These are phyloP conservation scores for Microcyclospora tardicrescens DNA, from an alignment of 2,329 filamentous ascomycete genomes.

Conservation along the genomic window DNA sequence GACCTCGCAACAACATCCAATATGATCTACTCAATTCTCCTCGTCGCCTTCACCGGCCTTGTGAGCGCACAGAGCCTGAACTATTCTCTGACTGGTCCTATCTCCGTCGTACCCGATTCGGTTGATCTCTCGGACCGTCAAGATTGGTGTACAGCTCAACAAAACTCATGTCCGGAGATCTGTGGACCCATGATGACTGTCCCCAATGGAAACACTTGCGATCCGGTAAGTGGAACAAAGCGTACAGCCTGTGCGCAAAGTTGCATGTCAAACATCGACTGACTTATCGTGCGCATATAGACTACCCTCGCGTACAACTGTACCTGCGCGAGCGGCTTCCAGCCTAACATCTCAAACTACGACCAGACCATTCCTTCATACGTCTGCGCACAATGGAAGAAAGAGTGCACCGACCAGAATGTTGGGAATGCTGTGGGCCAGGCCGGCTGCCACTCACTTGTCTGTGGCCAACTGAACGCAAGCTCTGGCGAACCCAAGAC, in stretches of 20 bases:
- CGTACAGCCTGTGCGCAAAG: background rate
- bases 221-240: slow-evolving; percentile 35
- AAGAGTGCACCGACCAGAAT: slow-evolving; percentile 27
- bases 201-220: slow-evolving; percentile 44
- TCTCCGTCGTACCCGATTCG: slow-evolving; percentile 29
- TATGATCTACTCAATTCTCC: slow-evolving; percentile 36
- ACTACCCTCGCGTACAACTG: slow-evolving; percentile 43
- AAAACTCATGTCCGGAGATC: slow-evolving; percentile 46
- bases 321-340: slow-evolving; percentile 42
- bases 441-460: slow-evolving; percentile 33
- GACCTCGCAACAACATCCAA: slow-evolving; percentile 13
- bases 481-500: slow-evolving; percentile 19
- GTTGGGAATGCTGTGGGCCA: slow-evolving; percentile 26
- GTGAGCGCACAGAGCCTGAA: slow-evolving; percentile 33
- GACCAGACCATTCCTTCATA: slow-evolving; percentile 46
- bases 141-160: slow-evolving; percentile 46
- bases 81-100: slow-evolving; percentile 24
- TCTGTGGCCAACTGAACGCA: slow-evolving; percentile 42
- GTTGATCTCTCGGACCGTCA: slow-evolving; percentile 26
- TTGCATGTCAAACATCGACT: background rate
- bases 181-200: slow-evolving; percentile 37
- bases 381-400: slow-evolving; percentile 43
- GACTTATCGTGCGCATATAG: slow-evolving; percentile 2
- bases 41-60: slow-evolving; percentile 34
- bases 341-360: slow-evolving; percentile 44